Conservation (phyloP, 1,284 basidiomycete genomes). For the Mycena sp. region DNA sequence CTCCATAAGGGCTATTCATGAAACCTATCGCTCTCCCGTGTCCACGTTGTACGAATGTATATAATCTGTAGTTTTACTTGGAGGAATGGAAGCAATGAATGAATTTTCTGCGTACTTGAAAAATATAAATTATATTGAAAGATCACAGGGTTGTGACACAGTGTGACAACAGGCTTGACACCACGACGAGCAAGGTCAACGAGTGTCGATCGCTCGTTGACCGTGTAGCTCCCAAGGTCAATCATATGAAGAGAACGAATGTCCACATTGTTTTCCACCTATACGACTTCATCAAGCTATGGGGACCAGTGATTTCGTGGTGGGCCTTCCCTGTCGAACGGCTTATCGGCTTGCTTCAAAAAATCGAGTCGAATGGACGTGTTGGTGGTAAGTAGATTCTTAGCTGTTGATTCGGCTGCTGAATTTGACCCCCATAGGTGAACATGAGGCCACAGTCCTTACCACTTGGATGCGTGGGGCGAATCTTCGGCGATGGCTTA, state of each 20-base stretch:
- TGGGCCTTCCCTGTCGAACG: constrained; percentile 49
- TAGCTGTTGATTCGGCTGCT: not conserved
- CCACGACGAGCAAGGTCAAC: too few relatives aligned
- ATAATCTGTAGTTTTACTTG: too few relatives aligned
- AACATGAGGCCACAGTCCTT: constrained; percentile 5
- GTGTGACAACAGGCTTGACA: too few relatives aligned
- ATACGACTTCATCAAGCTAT: constrained; percentile 42
- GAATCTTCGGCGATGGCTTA: constrained; percentile 9
- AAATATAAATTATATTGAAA: too few relatives aligned
- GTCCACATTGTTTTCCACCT: constrained; percentile 44
- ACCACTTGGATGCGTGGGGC: constrained; percentile 9
- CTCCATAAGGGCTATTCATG: too few relatives aligned
- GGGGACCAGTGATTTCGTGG: constrained; percentile 46
- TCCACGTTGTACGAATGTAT: too few relatives aligned
- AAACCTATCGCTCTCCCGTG: too few relatives aligned
- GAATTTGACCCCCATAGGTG: not conserved
- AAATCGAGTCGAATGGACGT: constrained; percentile 34
- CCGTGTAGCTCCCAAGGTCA: too few relatives aligned
- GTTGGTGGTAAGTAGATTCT: constrained; percentile 24
- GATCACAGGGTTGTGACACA: too few relatives aligned
- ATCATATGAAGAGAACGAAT: constrained; percentile 27
- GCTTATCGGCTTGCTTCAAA: constrained; percentile 42
- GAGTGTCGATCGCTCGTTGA: too few relatives aligned
- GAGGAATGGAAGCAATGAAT: too few relatives aligned
- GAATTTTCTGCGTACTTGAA: too few relatives aligned